Percentiles rank a stretch among this genome's conserved stretches.
Evolutionary conservation across 345 rosid genomes (phyloP).

Genomic region (Arabidopsis arenosa): DNA sequence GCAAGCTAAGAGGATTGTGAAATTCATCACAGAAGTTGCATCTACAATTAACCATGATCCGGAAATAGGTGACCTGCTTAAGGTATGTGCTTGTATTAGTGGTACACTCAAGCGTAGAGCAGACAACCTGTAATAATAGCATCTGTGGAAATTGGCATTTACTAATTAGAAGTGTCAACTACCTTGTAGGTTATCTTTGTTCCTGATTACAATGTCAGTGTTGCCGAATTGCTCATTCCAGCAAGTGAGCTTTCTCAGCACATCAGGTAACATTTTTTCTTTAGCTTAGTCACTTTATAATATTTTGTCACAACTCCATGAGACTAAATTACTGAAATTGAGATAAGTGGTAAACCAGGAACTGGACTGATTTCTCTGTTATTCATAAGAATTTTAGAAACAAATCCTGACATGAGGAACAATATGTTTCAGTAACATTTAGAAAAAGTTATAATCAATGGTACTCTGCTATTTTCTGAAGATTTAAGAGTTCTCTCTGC

Average conservation of each 20-base stretch:
- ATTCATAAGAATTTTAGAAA: slow-evolving; percentile 8
- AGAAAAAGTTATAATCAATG: not conserved
- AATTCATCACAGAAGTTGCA: slow-evolving; percentile 75
- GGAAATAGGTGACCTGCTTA: slow-evolving; percentile 74
- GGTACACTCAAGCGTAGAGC: slow-evolving; percentile 3
- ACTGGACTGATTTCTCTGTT: slow-evolving; percentile 13
- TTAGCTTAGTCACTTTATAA: slow-evolving; percentile 21
- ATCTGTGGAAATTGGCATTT: not conserved
- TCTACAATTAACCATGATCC: slow-evolving; percentile 70
- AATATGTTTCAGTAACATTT: slow-evolving; percentile 14
- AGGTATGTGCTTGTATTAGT: slow-evolving; percentile 50
- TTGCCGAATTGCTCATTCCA: slow-evolving; percentile 82
- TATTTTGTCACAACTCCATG: slow-evolving; percentile 17
- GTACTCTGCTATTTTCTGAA: not conserved
- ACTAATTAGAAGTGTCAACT: slow-evolving; percentile 22
- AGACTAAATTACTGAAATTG: not conserved
- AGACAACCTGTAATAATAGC: not conserved
- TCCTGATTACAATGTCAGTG: slow-evolving; percentile 87
- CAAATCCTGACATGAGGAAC: not conserved
- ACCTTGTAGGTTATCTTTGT: slow-evolving; percentile 66
- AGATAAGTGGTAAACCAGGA: not conserved
- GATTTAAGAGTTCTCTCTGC: slow-evolving; percentile 21
- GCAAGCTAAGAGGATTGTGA: slow-evolving; percentile 85
- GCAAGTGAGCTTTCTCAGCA: slow-evolving; percentile 90
- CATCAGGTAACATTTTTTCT: slow-evolving; percentile 58